Conservation (phyloP, 352 stramenopile species). For the Globisporangium polare region DNA sequence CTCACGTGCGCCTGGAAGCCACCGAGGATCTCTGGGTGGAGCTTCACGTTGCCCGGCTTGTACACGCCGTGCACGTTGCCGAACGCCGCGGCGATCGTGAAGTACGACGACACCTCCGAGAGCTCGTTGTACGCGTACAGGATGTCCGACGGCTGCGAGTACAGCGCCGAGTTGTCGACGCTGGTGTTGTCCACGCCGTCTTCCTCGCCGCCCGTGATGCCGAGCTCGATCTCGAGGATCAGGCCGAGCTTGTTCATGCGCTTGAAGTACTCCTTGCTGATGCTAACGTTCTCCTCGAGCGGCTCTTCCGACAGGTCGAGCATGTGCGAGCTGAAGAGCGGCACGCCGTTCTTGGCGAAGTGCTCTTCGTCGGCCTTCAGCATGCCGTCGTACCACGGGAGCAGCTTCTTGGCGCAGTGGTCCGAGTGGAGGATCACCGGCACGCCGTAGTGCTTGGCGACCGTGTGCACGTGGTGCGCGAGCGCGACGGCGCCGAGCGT, state of each 20-base stretch:
- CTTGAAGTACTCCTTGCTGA: conserved; percentile 98
- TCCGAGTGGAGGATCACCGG: conserved; percentile 98
- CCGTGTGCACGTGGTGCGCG: conserved; percentile 95
- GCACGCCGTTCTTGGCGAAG: conserved; percentile 92
- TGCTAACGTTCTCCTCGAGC: conserved; percentile 97
- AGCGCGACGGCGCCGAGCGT: conserved; percentile 84
- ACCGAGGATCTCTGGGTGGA: conserved; percentile 96
- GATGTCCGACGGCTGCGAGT: conserved; percentile 92
- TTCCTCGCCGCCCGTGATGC: conserved; percentile 97
- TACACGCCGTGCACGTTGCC: conserved; percentile 98
- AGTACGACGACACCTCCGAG: conserved; percentile 87
- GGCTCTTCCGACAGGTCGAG: conserved; percentile 98
- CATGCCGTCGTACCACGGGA: conserved; percentile 98
- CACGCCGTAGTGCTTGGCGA: conserved; percentile 96
- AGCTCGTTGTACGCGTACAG: conserved; percentile 95
- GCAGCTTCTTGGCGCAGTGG: conserved; percentile 98
- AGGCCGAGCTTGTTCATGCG: conserved; percentile 95
- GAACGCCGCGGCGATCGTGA: conserved; percentile 96
- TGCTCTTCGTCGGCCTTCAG: conserved; percentile 95
- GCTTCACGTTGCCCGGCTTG: conserved; percentile 98
- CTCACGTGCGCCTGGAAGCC: conserved; percentile 92
- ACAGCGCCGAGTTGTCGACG: conserved; percentile 93
- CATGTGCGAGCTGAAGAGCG: conserved; percentile 98
- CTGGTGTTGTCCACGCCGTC: conserved; percentile 98
- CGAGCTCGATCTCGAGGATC: conserved; percentile 98